Evolutionary conservation across 202 grass and related monocot genomes (phyloP).

Genomic region (Bolboschoenoplectus hybrid): DNA sequence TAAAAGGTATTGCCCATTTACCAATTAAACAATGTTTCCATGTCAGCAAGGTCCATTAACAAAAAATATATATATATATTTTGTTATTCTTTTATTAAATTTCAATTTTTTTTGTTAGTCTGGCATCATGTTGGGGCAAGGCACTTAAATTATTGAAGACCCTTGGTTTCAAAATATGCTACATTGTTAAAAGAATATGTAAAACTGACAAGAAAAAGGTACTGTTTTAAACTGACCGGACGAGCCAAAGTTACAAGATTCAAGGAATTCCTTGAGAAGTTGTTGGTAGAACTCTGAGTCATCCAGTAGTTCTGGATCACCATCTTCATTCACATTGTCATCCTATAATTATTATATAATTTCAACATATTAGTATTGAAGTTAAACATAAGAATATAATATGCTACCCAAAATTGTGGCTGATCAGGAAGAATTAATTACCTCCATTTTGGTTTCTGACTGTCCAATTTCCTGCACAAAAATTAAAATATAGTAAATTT

Average conservation of each 20-base stretch:
- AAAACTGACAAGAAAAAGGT: constrained; percentile 1
- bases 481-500: neutral
- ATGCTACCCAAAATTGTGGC: neutral
- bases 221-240: constrained; percentile 55
- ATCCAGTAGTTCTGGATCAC: constrained; percentile 85
- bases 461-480: constrained; percentile 25
- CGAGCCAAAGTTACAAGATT: constrained; percentile 67
- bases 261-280: constrained; percentile 90
- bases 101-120: neutral
- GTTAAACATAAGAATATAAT: neutral
- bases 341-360: constrained; percentile 47
- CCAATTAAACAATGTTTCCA: neutral
- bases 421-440: constrained; percentile 24
- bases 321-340: constrained; percentile 51
- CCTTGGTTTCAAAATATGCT: neutral
- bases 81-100: neutral
- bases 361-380: constrained; percentile 8
- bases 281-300: constrained; percentile 96
- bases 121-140: neutral
- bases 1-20: neutral
- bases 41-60: neutral
- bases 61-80: neutral
- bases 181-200: neutral
- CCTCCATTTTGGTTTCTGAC: constrained; percentile 15
- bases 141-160: neutral